phyloP scores from a whole-genome alignment of 1,139 yeast species.

The Debaryomyces sp. region DNA sequence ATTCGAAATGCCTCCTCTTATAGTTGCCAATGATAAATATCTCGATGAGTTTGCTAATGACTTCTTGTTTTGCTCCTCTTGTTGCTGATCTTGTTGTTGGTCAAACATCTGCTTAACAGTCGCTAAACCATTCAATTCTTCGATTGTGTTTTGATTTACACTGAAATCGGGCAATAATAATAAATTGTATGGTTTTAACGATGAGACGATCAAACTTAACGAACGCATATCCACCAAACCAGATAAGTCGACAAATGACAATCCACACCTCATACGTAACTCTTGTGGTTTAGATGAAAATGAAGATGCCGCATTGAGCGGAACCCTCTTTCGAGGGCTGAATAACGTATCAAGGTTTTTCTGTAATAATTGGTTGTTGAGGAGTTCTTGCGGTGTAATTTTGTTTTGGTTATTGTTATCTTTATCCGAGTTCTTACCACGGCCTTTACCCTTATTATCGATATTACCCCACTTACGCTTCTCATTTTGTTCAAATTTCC shows the following conservation, averaged over 20 bases:
- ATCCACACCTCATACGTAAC: conserved; percentile 64
- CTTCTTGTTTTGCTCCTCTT: conserved; percentile 26
- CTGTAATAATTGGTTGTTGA: conserved; percentile 46
- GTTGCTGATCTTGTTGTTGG: conserved; percentile 35
- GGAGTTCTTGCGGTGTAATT: conserved; percentile 48
- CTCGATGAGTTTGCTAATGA: conserved; percentile 28
- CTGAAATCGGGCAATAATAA: conserved; percentile 56
- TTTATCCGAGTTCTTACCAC: conserved; percentile 25
- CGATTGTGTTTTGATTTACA: conserved; percentile 18
- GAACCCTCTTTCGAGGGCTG: conserved; percentile 55
- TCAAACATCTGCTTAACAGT: conserved; percentile 32
- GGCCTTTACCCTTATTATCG: conserved; percentile 18
- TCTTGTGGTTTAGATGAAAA: conserved; percentile 27
- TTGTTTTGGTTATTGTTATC: conserved; percentile 27
- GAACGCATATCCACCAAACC: conserved; percentile 89
- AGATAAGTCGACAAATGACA: conserved; percentile 79
- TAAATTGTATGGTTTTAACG: conserved; percentile 77
- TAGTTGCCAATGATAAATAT: conserved; percentile 35
- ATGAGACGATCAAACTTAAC: conserved; percentile 73
- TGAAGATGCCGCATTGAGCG: conserved; percentile 22
- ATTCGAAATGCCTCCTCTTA: conserved; percentile 34
- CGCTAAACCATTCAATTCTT: conserved; percentile 30
- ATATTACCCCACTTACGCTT: conserved; percentile 36
- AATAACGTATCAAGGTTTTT: conserved; percentile 59
- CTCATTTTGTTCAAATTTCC: conserved; percentile 35